Conservation (phyloP, 192 early-diverging fungal species). For the Podila minutissima region DNA sequence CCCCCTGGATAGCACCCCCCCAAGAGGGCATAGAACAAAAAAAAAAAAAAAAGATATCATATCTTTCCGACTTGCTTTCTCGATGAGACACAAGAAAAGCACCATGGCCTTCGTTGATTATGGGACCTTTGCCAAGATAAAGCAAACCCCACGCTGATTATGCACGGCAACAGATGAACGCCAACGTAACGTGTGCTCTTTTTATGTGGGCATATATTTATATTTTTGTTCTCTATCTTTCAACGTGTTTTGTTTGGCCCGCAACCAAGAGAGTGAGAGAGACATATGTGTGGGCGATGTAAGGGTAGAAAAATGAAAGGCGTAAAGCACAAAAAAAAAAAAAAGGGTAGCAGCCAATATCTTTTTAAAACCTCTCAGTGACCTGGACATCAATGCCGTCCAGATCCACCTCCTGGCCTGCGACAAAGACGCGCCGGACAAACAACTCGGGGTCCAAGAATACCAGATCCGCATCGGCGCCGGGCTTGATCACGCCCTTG, state of each 20-base stretch:
- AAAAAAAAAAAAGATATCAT: too few relatives aligned
- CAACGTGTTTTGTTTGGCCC: not conserved
- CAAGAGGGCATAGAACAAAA: too few relatives aligned
- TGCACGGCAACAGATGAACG: too few relatives aligned
- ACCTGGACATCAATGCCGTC: conserved; percentile 18
- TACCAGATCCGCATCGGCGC: conserved; percentile 82
- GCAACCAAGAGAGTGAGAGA: not conserved
- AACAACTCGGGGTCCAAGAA: conserved; percentile 73
- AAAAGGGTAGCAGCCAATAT: not conserved
- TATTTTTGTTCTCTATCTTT: not conserved
- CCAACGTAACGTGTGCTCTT: too few relatives aligned
- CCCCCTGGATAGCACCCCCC: too few relatives aligned
- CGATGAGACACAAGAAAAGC: too few relatives aligned
- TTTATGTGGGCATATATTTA: too few relatives aligned
- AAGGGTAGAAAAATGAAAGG: not conserved
- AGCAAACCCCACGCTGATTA: too few relatives aligned
- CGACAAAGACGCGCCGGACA: conserved; percentile 75
- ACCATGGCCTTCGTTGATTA: too few relatives aligned
- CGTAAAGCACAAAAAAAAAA: too few relatives aligned
- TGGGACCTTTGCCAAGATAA: too few relatives aligned
- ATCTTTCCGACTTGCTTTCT: too few relatives aligned
- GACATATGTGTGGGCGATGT: not conserved
- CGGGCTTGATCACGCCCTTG: conserved; percentile 77
- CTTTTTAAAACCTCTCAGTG: conserved; percentile 19
- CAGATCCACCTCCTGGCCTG: conserved; percentile 67